These are phyloP conservation scores for Nicotiana benthamiana DNA, from an alignment of 257 asterid species.

Conservation along the genomic window DNA sequence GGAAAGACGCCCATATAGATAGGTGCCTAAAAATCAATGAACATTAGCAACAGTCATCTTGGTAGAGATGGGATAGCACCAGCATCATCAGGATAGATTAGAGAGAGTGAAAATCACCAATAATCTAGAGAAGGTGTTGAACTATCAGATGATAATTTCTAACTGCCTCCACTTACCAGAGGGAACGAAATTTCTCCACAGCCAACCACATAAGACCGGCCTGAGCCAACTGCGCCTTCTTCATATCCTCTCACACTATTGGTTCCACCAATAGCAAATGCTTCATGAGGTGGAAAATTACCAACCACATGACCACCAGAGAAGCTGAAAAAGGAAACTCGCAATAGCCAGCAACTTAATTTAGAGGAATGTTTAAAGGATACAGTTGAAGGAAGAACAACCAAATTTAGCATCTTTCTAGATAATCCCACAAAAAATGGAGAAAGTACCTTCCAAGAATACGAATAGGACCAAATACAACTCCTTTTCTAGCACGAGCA, in stretches of 20 bases:
- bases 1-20: background rate
- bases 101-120: background rate
- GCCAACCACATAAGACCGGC: conserved; percentile 75
- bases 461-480: conserved; percentile 63
- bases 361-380: background rate
- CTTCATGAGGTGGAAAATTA: conserved; percentile 96
- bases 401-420: background rate
- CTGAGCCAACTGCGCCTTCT: conserved; percentile 95
- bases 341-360: background rate
- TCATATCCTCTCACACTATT: conserved; percentile 96
- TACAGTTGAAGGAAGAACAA: background rate
- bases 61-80: background rate
- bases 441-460: conserved; percentile 54
- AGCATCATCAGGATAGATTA: background rate
- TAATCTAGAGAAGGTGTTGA: background rate
- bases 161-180: conserved; percentile 44
- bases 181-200: conserved; percentile 94
- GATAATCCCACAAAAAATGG: background rate
- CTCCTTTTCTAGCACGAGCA: conserved; percentile 87
- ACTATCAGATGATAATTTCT: background rate
- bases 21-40: background rate
- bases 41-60: background rate
- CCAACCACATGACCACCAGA: conserved; percentile 90
- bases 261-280: conserved; percentile 95
- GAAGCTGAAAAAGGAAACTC: conserved; percentile 29